A percentile compares a stretch with the other conserved stretches of the same genome.
These are phyloP conservation scores for Colletotrichum sp. DNA, from an alignment of 2,329 filamentous ascomycete species.

Conservation along the genomic window DNA sequence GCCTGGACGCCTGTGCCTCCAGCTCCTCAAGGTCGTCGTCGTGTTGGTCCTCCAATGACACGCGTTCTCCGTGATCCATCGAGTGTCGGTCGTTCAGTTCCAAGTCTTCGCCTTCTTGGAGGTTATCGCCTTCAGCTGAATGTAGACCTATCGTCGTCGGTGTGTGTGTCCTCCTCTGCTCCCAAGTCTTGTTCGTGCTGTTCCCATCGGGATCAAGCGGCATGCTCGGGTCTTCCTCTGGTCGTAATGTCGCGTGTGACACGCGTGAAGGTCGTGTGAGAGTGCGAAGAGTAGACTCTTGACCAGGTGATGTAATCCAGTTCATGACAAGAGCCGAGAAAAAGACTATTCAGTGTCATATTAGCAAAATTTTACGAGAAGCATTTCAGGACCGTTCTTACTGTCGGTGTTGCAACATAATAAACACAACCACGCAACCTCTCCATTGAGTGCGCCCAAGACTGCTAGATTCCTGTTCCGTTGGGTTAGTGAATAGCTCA, in stretches of 20 bases:
- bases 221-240: background rate
- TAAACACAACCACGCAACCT: slow-evolving; percentile 9
- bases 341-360: background rate
- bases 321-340: slow-evolving; percentile 17
- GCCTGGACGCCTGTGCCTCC: background rate
- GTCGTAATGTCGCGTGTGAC: background rate
- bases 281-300: slow-evolving; percentile 5
- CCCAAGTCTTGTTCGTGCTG: background rate
- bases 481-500: background rate
- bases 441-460: background rate
- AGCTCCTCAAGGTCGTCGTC: background rate
- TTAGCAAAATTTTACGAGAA: too few species aligned
- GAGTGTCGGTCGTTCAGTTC: background rate
- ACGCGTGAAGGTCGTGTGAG: background rate
- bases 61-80: background rate
- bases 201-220: slow-evolving; percentile 5
- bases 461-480: background rate
- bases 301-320: slow-evolving; percentile 8
- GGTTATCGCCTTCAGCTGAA: background rate
- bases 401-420: slow-evolving; percentile 14
- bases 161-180: background rate
- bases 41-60: background rate
- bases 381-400: background rate
- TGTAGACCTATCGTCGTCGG: background rate
- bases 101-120: background rate